Evolutionary conservation across 2,329 filamentous ascomycete genomes (phyloP), one percentile per base, ranked within the genome.

Genomic region (Fusarium poae): DNA sequence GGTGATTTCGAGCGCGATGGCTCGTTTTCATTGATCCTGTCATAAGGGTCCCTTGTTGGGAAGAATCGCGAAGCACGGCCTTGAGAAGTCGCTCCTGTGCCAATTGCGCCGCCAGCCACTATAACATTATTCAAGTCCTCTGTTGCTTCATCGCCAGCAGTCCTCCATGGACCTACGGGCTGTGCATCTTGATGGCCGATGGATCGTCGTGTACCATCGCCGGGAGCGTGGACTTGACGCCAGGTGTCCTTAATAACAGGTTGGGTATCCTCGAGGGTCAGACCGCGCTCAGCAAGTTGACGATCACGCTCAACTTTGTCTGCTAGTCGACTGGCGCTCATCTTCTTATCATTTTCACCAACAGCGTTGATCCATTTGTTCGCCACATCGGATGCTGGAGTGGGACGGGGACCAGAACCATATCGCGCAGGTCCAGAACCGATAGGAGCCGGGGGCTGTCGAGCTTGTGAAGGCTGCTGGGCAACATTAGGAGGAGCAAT

Each of bases 1-100:
- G 91, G 88, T 8, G 89, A 91, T 21, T 81, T 82, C 6, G 83
- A 79, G 40, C 84, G 80, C 6, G 78, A 75, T n/a, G 80, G 77
- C 44, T 82, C 82, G 25, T 72, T 73, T 51, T 72, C 61, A 20
- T 74, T 70, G 48, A 72, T 60, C 21, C 81, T 77, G 25, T 85
- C 83, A 12, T 83, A 84, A 34, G 77, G 69, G 70, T 88, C 87
- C 56, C 79, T 84, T 3, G 83, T 76, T 0, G 89, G 89, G 76
- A 91, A 91, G 77, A 91, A 91, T 43, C 88, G 80, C 10, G 89
- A 91, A 20, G 83, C 79, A 23, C 87, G 83, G 21, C 80, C 78
- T 61, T 84, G 81, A 35, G 85, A 81, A 5, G 82, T 72, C 23
- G 79, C 69, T n/a, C 69, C 73, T 27, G 76, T 71, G 8, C 76